phyloP scores from a whole-genome alignment of 495 filamentous ascomycete species.

The Tetracladium setigerum region DNA sequence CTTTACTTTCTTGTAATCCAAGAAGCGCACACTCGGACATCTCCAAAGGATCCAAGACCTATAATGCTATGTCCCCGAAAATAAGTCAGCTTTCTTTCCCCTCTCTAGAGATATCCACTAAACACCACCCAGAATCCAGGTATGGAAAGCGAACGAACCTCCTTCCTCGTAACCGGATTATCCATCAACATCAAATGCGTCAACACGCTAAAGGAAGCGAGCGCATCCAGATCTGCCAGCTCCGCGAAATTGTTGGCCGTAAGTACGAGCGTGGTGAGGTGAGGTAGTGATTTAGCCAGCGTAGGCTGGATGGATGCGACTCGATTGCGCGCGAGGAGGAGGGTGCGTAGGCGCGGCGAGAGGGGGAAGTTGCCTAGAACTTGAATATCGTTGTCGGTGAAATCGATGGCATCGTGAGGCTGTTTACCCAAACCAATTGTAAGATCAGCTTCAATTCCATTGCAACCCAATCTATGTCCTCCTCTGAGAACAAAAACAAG shows the following conservation, averaged over 20 bases:
- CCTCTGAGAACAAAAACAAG: no score
- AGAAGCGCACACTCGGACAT: slow-evolving; percentile 74
- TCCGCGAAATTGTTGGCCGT: slow-evolving; percentile 70
- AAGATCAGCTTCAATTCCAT: neutral
- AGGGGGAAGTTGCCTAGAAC: slow-evolving; percentile 89
- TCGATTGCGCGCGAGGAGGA: slow-evolving; percentile 86
- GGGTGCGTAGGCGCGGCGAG: slow-evolving; percentile 74
- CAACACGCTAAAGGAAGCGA: slow-evolving; percentile 58
- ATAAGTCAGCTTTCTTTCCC: no score
- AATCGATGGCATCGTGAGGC: slow-evolving; percentile 89
- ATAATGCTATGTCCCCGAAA: slow-evolving; percentile 68
- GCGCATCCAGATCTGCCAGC: slow-evolving; percentile 79
- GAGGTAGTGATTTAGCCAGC: slow-evolving; percentile 65
- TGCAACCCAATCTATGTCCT: no score
- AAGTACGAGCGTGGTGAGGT: slow-evolving; percentile 69
- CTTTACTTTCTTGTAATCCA: slow-evolving; percentile 91
- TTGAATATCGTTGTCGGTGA: slow-evolving; percentile 96
- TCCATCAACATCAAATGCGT: slow-evolving; percentile 76
- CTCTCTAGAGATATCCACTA: no score
- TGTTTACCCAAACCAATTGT: slow-evolving; percentile 20
- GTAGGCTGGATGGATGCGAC: slow-evolving; percentile 70
- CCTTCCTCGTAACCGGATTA: slow-evolving; percentile 85
- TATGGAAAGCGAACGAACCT: slow-evolving; percentile 69
- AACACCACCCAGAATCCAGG: no score
- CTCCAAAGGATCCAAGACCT: slow-evolving; percentile 87